phyloP scores from a whole-genome alignment of 305 asterid genomes.

The Lippia alba region DNA sequence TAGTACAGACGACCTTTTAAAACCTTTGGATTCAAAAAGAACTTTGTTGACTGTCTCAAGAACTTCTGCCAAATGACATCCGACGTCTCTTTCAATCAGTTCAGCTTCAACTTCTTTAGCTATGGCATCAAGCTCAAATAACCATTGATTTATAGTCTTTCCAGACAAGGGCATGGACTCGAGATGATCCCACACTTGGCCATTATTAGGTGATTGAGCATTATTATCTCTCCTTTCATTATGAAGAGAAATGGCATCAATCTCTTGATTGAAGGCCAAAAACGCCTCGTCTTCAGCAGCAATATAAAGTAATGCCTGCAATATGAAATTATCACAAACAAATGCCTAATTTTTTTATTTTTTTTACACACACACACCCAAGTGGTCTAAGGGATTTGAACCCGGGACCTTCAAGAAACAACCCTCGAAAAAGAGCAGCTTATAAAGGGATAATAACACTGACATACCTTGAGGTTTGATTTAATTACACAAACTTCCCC shows the following conservation, averaged over 20 bases:
- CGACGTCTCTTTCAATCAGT: conserved; percentile 79
- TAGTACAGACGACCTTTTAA: conserved; percentile 74
- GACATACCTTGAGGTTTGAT: neutral
- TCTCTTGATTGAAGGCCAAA: conserved; percentile 68
- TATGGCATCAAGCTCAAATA: conserved; percentile 74
- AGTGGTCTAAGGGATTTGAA: no score
- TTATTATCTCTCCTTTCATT: conserved; percentile 57
- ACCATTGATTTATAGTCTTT: conserved; percentile 74
- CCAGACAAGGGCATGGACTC: conserved; percentile 81
- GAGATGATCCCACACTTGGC: conserved; percentile 52
- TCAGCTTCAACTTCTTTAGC: conserved; percentile 92
- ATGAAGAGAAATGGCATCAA: conserved; percentile 59
- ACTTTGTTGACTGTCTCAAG: conserved; percentile 83
- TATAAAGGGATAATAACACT: conserved; percentile 1
- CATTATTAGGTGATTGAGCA: conserved; percentile 40
- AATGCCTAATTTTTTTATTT: conserved; percentile 20
- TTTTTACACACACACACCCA: no score
- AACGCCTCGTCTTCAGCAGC: conserved; percentile 89
- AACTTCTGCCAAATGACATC: conserved; percentile 77
- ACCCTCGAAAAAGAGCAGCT: neutral
- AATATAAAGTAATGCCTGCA: conserved; percentile 78
- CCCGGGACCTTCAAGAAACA: no score
- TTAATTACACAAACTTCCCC: no score
- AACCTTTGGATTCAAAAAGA: conserved; percentile 72
- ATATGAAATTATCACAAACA: neutral